These are phyloP conservation scores for Emiliania huxleyi DNA, from an alignment of 78 protist genomes.

Conservation along the genomic window DNA sequence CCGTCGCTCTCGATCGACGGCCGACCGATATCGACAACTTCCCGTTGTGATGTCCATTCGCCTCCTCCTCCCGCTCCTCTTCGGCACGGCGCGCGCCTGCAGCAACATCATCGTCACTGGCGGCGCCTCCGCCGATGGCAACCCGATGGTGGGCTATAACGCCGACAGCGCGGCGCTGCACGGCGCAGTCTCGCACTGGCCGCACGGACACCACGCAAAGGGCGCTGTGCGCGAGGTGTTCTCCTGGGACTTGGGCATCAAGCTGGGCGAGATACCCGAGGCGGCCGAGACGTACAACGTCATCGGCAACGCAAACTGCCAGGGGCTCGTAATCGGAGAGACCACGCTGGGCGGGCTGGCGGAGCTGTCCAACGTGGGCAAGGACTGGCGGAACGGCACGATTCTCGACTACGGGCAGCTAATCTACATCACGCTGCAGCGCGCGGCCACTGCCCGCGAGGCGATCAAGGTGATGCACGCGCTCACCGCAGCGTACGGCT, in stretches of 20 bases:
- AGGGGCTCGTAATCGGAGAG: slow-evolving; percentile 48
- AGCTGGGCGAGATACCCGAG: slow-evolving; percentile 50
- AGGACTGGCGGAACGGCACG: background rate
- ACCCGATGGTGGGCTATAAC: background rate
- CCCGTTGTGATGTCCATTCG: no score
- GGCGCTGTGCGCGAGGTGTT: slow-evolving; percentile 17
- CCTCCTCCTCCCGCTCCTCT: no score
- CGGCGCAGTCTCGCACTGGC: slow-evolving; percentile 30
- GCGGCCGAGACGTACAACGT: slow-evolving; percentile 36
- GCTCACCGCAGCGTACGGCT: slow-evolving; percentile 36
- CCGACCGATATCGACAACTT: no score
- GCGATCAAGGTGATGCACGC: slow-evolving; percentile 24
- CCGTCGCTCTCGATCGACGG: no score
- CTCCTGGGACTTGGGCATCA: slow-evolving; percentile 45
- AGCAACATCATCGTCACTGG: no score
- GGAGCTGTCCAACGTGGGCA: background rate
- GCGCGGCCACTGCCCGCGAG: slow-evolving; percentile 44
- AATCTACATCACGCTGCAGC: slow-evolving; percentile 40
- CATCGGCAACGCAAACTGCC: slow-evolving; percentile 41
- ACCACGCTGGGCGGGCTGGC: slow-evolving; percentile 41
- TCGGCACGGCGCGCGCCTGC: no score
- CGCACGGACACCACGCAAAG: background rate
- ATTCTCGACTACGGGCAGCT: slow-evolving; percentile 44
- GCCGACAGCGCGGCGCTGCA: background rate
- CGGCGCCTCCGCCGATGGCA: no score